A percentile compares a stretch with the other conserved stretches of the same genome.
Evolutionary conservation across 1,139 yeast genomes (phyloP).

Genomic region (Zygotorulaspora mrakii): DNA sequence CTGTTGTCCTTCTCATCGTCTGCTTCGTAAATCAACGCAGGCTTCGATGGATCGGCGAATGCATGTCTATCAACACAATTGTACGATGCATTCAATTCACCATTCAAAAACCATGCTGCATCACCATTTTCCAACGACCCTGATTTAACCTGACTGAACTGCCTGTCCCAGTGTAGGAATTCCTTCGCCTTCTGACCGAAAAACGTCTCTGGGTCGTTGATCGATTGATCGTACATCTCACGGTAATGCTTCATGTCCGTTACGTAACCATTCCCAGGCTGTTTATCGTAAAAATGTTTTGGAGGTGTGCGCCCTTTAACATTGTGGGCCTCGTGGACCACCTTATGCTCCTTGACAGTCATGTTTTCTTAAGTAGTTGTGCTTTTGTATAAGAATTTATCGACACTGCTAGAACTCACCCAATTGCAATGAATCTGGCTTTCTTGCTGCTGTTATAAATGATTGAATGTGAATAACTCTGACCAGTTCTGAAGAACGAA

Average conservation of each 20-base stretch:
- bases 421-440: no score
- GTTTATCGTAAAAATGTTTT: conserved; percentile 66
- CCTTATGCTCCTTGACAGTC: conserved; percentile 36
- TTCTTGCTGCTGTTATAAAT: no score
- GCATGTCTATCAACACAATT: conserved; percentile 98
- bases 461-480: no score
- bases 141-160: conserved; percentile 65
- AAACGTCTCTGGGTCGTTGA: conserved; percentile 76
- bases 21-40: conserved; percentile 91
- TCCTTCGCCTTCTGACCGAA: conserved; percentile 82
- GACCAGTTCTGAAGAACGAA: not conserved
- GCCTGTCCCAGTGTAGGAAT: conserved; percentile 78
- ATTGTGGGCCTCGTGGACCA: conserved; percentile 81
- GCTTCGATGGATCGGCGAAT: conserved; percentile 75
- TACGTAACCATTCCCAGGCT: conserved; percentile 55
- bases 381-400: no score
- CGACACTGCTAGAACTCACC: no score
- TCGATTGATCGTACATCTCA: conserved; percentile 69
- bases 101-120: conserved; percentile 89
- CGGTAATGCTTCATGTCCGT: conserved; percentile 63
- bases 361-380: conserved; percentile 6
- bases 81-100: conserved; percentile 88
- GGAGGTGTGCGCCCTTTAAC: conserved; percentile 66
- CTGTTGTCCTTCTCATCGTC: conserved; percentile 80
- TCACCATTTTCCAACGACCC: conserved; percentile 80